Conservation (phyloP, 164 flowering plant genomes). For the Aristolochia contorta region DNA sequence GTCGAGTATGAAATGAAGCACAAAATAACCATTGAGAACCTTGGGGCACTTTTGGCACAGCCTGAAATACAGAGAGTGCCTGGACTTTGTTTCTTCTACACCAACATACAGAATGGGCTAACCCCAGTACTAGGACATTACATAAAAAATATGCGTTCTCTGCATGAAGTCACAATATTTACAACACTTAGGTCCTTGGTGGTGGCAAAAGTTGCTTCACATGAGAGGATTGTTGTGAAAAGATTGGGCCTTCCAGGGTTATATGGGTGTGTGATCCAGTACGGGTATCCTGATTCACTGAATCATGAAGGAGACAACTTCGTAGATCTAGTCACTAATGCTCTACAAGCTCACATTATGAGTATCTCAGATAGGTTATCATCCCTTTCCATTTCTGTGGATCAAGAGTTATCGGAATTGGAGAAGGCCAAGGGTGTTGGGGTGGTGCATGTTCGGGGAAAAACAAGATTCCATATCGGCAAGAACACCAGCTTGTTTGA, state of each 20-base stretch:
- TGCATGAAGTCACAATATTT: slow-evolving; percentile 58
- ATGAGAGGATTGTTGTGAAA: slow-evolving; percentile 46
- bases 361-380: slow-evolving; percentile 6
- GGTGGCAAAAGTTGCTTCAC: slow-evolving; percentile 55
- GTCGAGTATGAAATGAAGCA: slow-evolving; percentile 54
- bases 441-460: slow-evolving; percentile 67
- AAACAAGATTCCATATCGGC: slow-evolving; percentile 55
- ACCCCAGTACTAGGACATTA: slow-evolving; percentile 69
- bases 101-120: slow-evolving; percentile 64
- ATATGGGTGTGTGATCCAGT: slow-evolving; percentile 56
- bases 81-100: slow-evolving; percentile 72
- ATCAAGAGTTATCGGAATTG: slow-evolving; percentile 38
- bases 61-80: slow-evolving; percentile 64
- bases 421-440: slow-evolving; percentile 42
- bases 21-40: slow-evolving; percentile 39
- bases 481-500: slow-evolving; percentile 49
- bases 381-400: slow-evolving; percentile 11
- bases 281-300: slow-evolving; percentile 65
- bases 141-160: slow-evolving; percentile 60
- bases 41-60: slow-evolving; percentile 34
- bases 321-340: slow-evolving; percentile 34
- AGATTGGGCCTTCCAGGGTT: slow-evolving; percentile 45
- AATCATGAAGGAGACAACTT: slow-evolving; percentile 47
- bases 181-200: slow-evolving; percentile 53
- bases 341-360: slow-evolving; percentile 25